Conservation (phyloP, 1,139 yeast species). For the Eremothecium coryli region DNA sequence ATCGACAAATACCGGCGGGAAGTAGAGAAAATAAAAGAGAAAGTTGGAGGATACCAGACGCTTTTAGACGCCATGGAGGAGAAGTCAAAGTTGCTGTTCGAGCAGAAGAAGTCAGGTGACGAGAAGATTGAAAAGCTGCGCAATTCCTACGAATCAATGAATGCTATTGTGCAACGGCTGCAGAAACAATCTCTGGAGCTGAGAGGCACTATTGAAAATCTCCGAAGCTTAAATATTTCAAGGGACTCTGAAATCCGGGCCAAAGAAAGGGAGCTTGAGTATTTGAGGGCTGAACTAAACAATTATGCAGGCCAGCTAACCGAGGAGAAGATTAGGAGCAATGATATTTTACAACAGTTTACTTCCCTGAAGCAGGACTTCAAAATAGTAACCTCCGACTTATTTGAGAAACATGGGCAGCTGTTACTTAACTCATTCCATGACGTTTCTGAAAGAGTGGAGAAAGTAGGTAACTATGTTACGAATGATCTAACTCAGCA, state of each 20-base stretch:
- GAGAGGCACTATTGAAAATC: slow-evolving; percentile 11
- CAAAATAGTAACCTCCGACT: not conserved
- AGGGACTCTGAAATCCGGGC: slow-evolving; percentile 18
- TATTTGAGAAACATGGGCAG: not conserved
- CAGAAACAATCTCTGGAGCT: slow-evolving; percentile 15
- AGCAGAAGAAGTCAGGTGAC: slow-evolving; percentile 16
- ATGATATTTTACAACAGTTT: slow-evolving; percentile 20
- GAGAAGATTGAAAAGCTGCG: slow-evolving; percentile 16
- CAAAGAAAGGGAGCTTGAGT: slow-evolving; percentile 24
- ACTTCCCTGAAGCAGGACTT: slow-evolving; percentile 8
- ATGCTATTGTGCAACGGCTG: slow-evolving; percentile 15
- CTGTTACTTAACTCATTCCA: not conserved
- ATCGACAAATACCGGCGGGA: slow-evolving; percentile 17
- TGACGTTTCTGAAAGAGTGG: slow-evolving; percentile 1
- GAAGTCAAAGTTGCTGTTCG: slow-evolving; percentile 13
- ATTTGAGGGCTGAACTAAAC: slow-evolving; percentile 24
- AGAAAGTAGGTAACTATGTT: slow-evolving; percentile 10
- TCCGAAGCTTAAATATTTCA: slow-evolving; percentile 14
- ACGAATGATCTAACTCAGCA: slow-evolving; percentile 10
- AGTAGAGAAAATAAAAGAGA: slow-evolving; percentile 12
- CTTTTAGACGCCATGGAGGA: slow-evolving; percentile 16
- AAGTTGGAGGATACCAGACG: slow-evolving; percentile 15
- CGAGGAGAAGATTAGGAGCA: slow-evolving; percentile 26
- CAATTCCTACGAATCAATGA: slow-evolving; percentile 13
- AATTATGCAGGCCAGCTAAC: slow-evolving; percentile 28